Base-by-base conservation (phyloP, 208 protist species). In the Acanthamoeba sp. region DNA sequence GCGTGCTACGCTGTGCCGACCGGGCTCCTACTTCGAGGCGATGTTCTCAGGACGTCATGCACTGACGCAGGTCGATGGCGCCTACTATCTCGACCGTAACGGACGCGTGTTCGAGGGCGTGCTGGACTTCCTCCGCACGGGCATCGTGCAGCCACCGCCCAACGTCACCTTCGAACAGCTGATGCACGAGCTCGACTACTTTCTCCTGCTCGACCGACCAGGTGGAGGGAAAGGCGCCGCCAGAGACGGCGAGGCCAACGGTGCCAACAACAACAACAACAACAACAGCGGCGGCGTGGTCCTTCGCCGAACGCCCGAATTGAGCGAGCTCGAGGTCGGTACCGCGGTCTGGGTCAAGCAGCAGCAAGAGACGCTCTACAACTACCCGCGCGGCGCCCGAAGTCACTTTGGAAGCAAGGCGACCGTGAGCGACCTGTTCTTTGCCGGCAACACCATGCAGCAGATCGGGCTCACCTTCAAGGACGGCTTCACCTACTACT, bases 161-260 rank as follows among this genome's bases (percentile, higher is more conserved):
- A 24, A 78, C 38, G 69, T 78, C 36, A 78, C 69, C 14, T 78
- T 78, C 36, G 69, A 78, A 22, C 69, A 78, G 69, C 69, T 78
- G 36, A 78, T 78, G 69, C 69, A 78, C 29, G 69, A 78, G 38
- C 69, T 78, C 20, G 69, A 78, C 69, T 78, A 78, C 69, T 78
- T 78, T 36, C 69, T 78, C 12, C 36, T 78, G 12, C 69, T 78
- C 69, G 69, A 71, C 64, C 64, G 64, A n/a, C n/a, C n/a, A n/a
- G n/a, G n/a, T 7, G 64, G 64, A 29, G 64, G 27, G 9, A 78
- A 18, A 45, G 20, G 69, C 27, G 22, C 1, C 14, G 27, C 4
- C 12, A 14, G 45, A 50, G 34, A 20, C 38, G 69, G 34, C 69
- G 36, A 78, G 29, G 69, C 69, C 69, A 78, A 78, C 69, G 69